Percentiles rank a stretch among this genome's conserved stretches.
Conservation (phyloP, 2,329 filamentous ascomycete genomes). For the Penicillium verrucosum region DNA sequence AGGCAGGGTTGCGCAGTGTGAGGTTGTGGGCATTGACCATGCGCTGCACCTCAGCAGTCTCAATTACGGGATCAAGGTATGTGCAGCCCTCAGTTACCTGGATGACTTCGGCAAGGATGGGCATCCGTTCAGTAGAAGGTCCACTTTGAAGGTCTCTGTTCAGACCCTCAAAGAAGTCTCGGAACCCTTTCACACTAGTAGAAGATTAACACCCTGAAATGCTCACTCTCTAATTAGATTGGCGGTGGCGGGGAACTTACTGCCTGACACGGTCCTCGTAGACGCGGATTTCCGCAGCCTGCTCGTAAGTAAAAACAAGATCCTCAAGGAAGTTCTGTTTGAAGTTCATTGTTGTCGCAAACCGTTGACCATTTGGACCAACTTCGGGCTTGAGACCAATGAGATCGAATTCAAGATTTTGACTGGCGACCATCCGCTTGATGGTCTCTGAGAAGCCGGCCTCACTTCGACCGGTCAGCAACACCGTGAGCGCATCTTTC, state of each 20-base stretch:
- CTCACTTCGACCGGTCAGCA: slow-evolving; percentile 84
- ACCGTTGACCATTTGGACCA: slow-evolving; percentile 74
- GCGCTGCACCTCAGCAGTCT: slow-evolving; percentile 80
- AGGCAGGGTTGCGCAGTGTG: slow-evolving; percentile 28
- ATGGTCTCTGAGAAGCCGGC: slow-evolving; percentile 72
- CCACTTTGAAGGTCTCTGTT: slow-evolving; percentile 58
- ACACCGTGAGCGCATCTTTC: slow-evolving; percentile 76
- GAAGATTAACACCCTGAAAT: slow-evolving; percentile 13
- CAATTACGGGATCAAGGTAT: slow-evolving; percentile 70
- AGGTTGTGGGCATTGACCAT: slow-evolving; percentile 85
- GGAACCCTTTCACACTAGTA: slow-evolving; percentile 69
- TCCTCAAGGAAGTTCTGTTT: slow-evolving; percentile 81
- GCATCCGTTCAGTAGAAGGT: slow-evolving; percentile 53
- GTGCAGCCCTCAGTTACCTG: slow-evolving; percentile 76
- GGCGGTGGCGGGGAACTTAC: slow-evolving; percentile 32
- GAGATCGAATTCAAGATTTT: slow-evolving; percentile 81
- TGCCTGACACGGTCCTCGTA: slow-evolving; percentile 64
- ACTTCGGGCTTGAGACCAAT: slow-evolving; percentile 80
- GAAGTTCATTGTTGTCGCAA: slow-evolving; percentile 82
- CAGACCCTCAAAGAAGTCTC: slow-evolving; percentile 76
- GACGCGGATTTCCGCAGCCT: slow-evolving; percentile 73
- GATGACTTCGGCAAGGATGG: slow-evolving; percentile 75
- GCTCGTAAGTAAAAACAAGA: slow-evolving; percentile 79
- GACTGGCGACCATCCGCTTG: slow-evolving; percentile 74
- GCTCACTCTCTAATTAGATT: background rate